Base-by-base conservation (phyloP, 345 rosid species). In the Euphorbia pulcherrima region DNA sequence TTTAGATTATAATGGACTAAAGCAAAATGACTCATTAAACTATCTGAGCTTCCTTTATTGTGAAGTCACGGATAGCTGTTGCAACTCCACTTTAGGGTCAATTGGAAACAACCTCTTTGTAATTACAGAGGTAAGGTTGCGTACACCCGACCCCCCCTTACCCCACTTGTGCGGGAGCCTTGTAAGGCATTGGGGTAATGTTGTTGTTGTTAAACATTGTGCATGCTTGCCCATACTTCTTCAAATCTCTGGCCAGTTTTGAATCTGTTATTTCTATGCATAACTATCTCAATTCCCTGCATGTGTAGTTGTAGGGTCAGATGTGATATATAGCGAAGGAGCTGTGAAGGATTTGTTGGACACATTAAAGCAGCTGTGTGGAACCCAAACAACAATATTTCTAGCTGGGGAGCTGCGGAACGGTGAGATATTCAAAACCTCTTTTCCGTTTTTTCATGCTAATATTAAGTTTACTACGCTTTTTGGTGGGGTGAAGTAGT, bases 311-410 rank as follows among this genome's bases (percentile, higher is more conserved):
- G 62, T 93, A 60, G 97, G 97, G 48, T 93, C 98, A 1, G 97
- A 90, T 84, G 96, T 93, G 76, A 82, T 93, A 35, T 90, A 87
- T 69, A 89, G 90, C 26, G 98, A 93, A 81, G 94, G 80, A 69
- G 90, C 96, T 59, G 96, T 87, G 33, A 73, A 57, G 68, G 92
- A 93, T 79, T 80, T 93, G 81, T 68, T 90, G 78, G 91, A 85
- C 70, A 83, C 94, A 4, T 80, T 89, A 68, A 10, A 68, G 81
- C 87, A 82, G 61, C 88, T 89, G 23, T 84, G 81, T 46, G 86
- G 94, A 63, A 33, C 74, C 58, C 90, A 83, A 68, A 93, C 96
- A 24, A 90, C 98, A 5, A 81, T 86, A 57, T 84, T 89, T 73
- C 68, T 93, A 66, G 79, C 97, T 14, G 96, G 96, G 66, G 97